phyloP scores from a whole-genome alignment of 129 eudicot genomes.

The Rutidosis leptorrhynchoides region DNA sequence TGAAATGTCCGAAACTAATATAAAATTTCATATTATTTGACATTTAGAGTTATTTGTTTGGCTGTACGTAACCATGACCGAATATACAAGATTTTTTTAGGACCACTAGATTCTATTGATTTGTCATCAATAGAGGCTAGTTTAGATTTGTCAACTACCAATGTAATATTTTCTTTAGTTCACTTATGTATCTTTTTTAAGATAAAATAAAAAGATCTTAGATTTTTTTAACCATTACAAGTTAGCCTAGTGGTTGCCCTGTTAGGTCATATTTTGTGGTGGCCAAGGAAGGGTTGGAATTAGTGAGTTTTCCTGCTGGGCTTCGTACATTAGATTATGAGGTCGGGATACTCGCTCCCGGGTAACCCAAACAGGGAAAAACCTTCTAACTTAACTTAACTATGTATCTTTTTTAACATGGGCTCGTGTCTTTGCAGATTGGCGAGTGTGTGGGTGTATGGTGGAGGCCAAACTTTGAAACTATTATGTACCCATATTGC shows the following conservation, averaged over 20 bases:
- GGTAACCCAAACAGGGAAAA: too few species aligned
- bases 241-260: too few species aligned
- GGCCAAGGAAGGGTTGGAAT: too few species aligned
- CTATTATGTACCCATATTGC: constrained; percentile 77
- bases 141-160: neutral
- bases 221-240: too few species aligned
- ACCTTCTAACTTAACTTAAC: too few species aligned
- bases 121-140: neutral
- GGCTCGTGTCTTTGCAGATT: constrained; percentile 43
- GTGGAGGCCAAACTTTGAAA: constrained; percentile 94
- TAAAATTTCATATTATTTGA: neutral
- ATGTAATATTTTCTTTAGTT: neutral
- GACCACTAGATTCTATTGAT: neutral
- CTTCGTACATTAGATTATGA: too few species aligned
- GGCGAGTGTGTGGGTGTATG: constrained; percentile 91
- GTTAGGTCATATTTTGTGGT: too few species aligned
- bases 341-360: too few species aligned
- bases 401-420: too few species aligned
- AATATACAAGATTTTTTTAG: neutral
- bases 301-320: too few species aligned
- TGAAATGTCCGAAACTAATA: neutral
- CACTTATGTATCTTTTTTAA: neutral
- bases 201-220: too few species aligned
- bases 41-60: neutral
- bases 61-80: neutral